Base-by-base conservation (phyloP, 2,329 filamentous ascomycete species). In the Beauveria medogensis region DNA sequence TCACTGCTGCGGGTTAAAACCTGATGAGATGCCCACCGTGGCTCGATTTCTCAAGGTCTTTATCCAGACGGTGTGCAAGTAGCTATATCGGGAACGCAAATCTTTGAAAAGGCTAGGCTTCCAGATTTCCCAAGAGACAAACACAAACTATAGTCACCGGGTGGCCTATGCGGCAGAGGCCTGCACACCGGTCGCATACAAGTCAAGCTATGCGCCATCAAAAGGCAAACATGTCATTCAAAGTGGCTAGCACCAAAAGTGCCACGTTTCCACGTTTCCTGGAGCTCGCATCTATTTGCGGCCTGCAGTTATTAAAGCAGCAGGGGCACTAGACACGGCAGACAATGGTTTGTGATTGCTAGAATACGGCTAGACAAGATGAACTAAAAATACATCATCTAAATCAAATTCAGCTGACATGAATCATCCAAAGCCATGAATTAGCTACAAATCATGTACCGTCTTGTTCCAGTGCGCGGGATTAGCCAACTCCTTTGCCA, bases 401-500 rank as follows among this genome's bases (percentile, higher is more conserved):
- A 37, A 14, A 12, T 12, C 1, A 37, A 37, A 5, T 2, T 4
- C 12, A 37, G 34, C 12, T 16, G 12, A 37, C 12, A 37, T 16
- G 14, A 5, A 16, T 16, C 34, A 37, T 37, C 12, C 2, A 14
- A 0, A 37, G 34, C 2, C 5, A 14, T 16, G 6, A 5, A 37
- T 16, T 14, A 16, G 34, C 34, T 52, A 63, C 26, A 60, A 37
- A 20, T 63, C 61, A 9, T 54, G 6, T 5, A 52, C 24, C 1
- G 57, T 63, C 40, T 60, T 63, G n/a, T 53, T 37, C 56, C 56
- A 55, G 14, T 20, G 16, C 8, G 16, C 18, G n/a, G 43, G 56
- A 3, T 22, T 22, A 6, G 44, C 46, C n/a, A 55, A 37, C 14
- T 40, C 5, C 26, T 51, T 5, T 20, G 26, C 56, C 43, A 40